Conservation (phyloP, 2,329 filamentous ascomycete genomes). For the Aspergillus candidus region DNA sequence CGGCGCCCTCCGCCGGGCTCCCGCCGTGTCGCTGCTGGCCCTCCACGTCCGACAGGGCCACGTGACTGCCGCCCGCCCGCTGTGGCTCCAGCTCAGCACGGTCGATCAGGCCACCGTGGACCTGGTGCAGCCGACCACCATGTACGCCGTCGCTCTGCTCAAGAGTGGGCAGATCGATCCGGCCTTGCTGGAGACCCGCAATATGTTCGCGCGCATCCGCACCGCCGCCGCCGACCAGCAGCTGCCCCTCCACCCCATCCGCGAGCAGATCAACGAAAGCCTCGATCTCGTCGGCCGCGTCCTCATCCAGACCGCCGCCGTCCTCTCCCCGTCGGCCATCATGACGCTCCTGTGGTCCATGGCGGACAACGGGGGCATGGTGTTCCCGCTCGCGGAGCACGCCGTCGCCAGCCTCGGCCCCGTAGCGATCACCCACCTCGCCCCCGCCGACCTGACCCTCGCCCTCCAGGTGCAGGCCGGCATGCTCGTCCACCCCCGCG, state of each 20-base stretch:
- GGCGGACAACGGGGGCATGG: slow-evolving; percentile 59
- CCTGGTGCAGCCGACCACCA: slow-evolving; percentile 80
- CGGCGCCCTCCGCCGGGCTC: slow-evolving; percentile 46
- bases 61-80: slow-evolving; percentile 67
- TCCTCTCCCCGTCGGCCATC: slow-evolving; percentile 49
- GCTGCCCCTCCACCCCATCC: slow-evolving; percentile 48
- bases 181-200: slow-evolving; percentile 69
- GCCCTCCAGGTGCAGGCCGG: slow-evolving; percentile 56
- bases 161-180: slow-evolving; percentile 79
- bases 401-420: slow-evolving; percentile 56
- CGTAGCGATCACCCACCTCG: slow-evolving; percentile 53
- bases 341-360: slow-evolving; percentile 59
- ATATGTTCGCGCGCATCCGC: slow-evolving; percentile 82
- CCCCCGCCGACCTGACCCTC: slow-evolving; percentile 47
- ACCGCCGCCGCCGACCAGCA: slow-evolving; percentile 50
- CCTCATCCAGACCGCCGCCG: slow-evolving; percentile 47
- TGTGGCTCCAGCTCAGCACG: slow-evolving; percentile 67
- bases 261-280: slow-evolving; percentile 81
- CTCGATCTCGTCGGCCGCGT: slow-evolving; percentile 62
- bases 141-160: slow-evolving; percentile 85
- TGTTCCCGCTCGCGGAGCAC: slow-evolving; percentile 55
- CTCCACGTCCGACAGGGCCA: slow-evolving; percentile 80
- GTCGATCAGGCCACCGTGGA: slow-evolving; percentile 53
- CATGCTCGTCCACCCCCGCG: slow-evolving; percentile 36
- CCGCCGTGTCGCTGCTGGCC: slow-evolving; percentile 76